A percentile compares a stretch with the other conserved stretches of the same genome.
These are phyloP conservation scores for Suillus hirtellus DNA, from an alignment of 768 basidiomycete genomes.

Conservation along the genomic window DNA sequence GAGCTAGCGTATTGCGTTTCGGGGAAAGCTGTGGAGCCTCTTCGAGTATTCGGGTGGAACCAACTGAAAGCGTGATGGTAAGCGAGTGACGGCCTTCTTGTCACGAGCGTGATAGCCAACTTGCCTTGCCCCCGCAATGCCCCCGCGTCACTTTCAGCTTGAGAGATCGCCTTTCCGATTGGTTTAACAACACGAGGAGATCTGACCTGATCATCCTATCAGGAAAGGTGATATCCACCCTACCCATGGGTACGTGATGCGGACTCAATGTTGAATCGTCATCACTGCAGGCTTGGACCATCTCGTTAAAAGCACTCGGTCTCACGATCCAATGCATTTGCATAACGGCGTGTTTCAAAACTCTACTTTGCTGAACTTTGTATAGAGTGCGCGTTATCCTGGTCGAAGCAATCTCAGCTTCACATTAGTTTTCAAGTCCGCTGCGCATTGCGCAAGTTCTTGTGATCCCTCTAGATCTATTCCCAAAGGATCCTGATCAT, in stretches of 20 bases:
- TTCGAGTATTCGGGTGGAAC: neutral
- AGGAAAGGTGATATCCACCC: slow-evolving; percentile 15
- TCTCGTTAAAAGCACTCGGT: slow-evolving; percentile 14
- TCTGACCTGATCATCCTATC: slow-evolving; percentile 14
- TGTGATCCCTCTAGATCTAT: neutral
- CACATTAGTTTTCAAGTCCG: neutral
- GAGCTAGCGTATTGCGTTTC: slow-evolving; percentile 7
- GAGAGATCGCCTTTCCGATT: slow-evolving; percentile 17
- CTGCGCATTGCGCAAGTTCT: too few relatives aligned
- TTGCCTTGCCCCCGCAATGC: slow-evolving; percentile 15
- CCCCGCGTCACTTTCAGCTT: slow-evolving; percentile 11
- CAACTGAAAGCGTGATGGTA: slow-evolving; percentile 16
- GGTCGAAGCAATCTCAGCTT: neutral
- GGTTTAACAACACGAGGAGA: slow-evolving; percentile 15
- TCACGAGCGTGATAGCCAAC: slow-evolving; percentile 11
- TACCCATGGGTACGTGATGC: slow-evolving; percentile 6
- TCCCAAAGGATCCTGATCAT: slow-evolving; percentile 4
- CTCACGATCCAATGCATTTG: slow-evolving; percentile 7
- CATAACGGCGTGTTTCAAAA: neutral
- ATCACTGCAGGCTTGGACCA: neutral
- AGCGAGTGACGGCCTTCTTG: slow-evolving; percentile 11
- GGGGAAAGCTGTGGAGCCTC: slow-evolving; percentile 1
- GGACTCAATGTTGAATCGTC: neutral
- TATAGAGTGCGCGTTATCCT: neutral
- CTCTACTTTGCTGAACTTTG: slow-evolving; percentile 9